Conservation (phyloP, 148 eudicot genomes). For the Cornus kousa region DNA sequence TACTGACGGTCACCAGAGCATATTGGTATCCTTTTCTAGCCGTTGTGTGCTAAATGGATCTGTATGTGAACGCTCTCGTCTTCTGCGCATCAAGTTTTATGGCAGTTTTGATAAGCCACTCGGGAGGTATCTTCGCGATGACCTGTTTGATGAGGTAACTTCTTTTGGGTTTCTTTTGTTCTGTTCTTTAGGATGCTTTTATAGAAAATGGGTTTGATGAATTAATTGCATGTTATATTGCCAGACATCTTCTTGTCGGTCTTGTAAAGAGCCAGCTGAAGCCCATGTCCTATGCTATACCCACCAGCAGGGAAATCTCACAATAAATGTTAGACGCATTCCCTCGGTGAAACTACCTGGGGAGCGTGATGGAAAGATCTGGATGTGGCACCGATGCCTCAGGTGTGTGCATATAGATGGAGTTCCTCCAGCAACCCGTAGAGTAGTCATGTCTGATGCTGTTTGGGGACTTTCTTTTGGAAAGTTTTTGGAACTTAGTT, state of each 20-base stretch:
- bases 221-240: constrained; percentile 20
- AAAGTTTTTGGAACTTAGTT: constrained; percentile 96
- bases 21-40: constrained; percentile 91
- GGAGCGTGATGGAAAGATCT: constrained; percentile 87
- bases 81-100: constrained; percentile 82
- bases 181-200: neutral
- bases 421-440: constrained; percentile 84
- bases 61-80: constrained; percentile 90
- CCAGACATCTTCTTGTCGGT: constrained; percentile 62
- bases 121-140: constrained; percentile 79
- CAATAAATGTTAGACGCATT: constrained; percentile 74
- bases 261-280: constrained; percentile 90
- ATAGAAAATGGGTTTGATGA: neutral
- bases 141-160: constrained; percentile 84
- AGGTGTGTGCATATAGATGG: constrained; percentile 66
- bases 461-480: constrained; percentile 99
- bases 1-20: constrained; percentile 68
- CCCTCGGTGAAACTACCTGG: constrained; percentile 71
- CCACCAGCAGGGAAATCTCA: constrained; percentile 85
- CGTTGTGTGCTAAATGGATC: constrained; percentile 80
- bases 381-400: constrained; percentile 99
- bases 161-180: constrained; percentile 6
- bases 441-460: constrained; percentile 89
- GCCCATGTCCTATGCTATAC: constrained; percentile 90
- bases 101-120: constrained; percentile 95